Percentiles rank a stretch among this genome's conserved stretches.
Conservation (phyloP, 805 yeast species). For the Saturnispora sanitii region DNA sequence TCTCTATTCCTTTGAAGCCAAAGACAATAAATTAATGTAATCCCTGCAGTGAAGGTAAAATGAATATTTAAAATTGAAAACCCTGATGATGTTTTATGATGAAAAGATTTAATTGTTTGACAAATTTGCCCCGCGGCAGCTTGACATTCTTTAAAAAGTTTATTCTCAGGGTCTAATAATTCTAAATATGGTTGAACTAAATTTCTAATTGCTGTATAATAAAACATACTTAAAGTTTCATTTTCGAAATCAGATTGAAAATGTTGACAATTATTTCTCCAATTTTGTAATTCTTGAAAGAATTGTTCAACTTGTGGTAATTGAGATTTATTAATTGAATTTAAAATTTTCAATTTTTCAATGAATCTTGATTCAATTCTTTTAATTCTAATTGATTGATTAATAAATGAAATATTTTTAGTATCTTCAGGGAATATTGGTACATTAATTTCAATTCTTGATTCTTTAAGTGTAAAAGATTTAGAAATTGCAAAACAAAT, state of each 20-base stretch:
- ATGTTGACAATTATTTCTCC: constrained; percentile 46
- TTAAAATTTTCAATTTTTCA: constrained; percentile 37
- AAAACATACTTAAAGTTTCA: constrained; percentile 49
- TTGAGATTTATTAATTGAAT: constrained; percentile 27
- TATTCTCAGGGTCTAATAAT: constrained; percentile 48
- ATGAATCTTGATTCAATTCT: constrained; percentile 52
- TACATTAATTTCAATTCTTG: constrained; percentile 36
- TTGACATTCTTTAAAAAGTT: constrained; percentile 54
- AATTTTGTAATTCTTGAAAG: constrained; percentile 41
- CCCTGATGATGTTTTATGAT: constrained; percentile 51
- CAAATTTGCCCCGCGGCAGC: constrained; percentile 66
- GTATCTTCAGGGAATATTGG: constrained; percentile 38
- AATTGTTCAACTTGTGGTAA: constrained; percentile 41
- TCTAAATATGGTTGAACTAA: constrained; percentile 58
- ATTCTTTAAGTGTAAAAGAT: constrained; percentile 44
- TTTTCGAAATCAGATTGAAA: constrained; percentile 42
- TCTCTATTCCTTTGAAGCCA: constrained; percentile 57
- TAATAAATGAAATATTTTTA: constrained; percentile 35
- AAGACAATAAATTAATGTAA: constrained; percentile 54
- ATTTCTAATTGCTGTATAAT: constrained; percentile 49
- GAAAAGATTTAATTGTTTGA: constrained; percentile 52
- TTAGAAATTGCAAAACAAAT: constrained; percentile 54
- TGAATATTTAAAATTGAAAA: constrained; percentile 60
- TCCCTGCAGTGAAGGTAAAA: constrained; percentile 60
- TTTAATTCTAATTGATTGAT: constrained; percentile 46